Base-by-base conservation (phyloP, 192 early-diverging fungal genomes). In the Chytriomyces sp. region DNA sequence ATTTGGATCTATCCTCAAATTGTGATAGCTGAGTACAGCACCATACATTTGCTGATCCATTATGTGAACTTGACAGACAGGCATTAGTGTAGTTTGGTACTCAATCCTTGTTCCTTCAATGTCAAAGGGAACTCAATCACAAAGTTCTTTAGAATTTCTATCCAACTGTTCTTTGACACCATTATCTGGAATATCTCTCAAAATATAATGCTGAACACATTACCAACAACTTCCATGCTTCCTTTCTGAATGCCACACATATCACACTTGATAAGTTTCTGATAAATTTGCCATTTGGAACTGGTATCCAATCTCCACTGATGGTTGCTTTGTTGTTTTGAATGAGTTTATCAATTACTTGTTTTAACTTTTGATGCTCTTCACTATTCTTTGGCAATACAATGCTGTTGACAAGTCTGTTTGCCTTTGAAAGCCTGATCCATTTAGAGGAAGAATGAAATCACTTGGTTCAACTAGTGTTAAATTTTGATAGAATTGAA, bases 401-500 rank as follows among this genome's bases (percentile, higher is more conserved):
- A 49, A 49, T 49, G 44, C 44, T 49, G 44, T 49, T 49, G 44
- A 49, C n/a, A 12, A 49, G 44, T n/a, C 44, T 49, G 10, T 49
- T 49, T 49, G 44, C n/a, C 44, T 49, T 49, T 8, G 44, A n/a
- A 49, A 12, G n/a, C 8, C 8, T 8, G 44, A 49, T 49, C 44
- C 44, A 49, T 49, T 49, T 49, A n/a, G 44, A 49, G n/a, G n/a
- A n/a, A 49, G 44, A 49, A 8, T 12, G n/a, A 49, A 49, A 49
- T 49, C 44, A 49, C 44, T 49, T 49, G 44, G 44, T 49, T 49
- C n/a, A 49, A 49, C 8, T 49, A 49, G 44, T 49, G 44, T 49
- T 49, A 49, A 8, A 49, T 49, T 49, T 49, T 49, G 44, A 49
- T 49, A 49, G 44, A 49, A 49, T 49, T 49, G 44, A 49, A 49